Evolutionary conservation across 1,139 yeast genomes (phyloP).

Genomic region (Lodderomyces theae): DNA sequence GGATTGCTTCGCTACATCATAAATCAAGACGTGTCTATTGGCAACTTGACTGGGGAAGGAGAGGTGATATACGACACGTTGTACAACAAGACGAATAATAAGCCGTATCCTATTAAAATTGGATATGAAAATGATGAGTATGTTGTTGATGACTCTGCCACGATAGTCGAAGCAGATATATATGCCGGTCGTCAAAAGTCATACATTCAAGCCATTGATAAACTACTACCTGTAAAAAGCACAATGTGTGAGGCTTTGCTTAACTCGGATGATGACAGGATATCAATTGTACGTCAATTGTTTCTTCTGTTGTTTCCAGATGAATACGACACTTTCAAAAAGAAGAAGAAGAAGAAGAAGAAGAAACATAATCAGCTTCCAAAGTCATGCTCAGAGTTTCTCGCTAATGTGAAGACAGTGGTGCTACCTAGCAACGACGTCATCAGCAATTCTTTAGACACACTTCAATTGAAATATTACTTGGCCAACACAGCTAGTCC

Average conservation of each 20-base stretch:
- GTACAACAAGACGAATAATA: slow-evolving; percentile 18
- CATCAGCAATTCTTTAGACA: slow-evolving; percentile 25
- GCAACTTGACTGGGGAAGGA: slow-evolving; percentile 26
- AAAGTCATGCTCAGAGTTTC: slow-evolving; percentile 28
- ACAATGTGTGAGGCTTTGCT: slow-evolving; percentile 41
- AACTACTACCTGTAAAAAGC: slow-evolving; percentile 44
- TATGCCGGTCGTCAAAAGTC: slow-evolving; percentile 69
- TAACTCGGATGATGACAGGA: slow-evolving; percentile 20
- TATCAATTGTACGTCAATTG: slow-evolving; percentile 28
- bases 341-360: slow-evolving; percentile 13
- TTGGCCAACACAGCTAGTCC: slow-evolving; percentile 24
- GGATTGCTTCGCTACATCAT: slow-evolving; percentile 34
- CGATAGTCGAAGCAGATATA: slow-evolving; percentile 61
- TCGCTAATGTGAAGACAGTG: slow-evolving; percentile 28
- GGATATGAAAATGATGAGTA: slow-evolving; percentile 30
- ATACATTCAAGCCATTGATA: slow-evolving; percentile 69
- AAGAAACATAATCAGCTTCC: slow-evolving; percentile 17
- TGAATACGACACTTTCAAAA: slow-evolving; percentile 6
- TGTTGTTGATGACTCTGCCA: slow-evolving; percentile 48
- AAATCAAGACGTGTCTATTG: slow-evolving; percentile 35
- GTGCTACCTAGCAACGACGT: slow-evolving; percentile 36
- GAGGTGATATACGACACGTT: slow-evolving; percentile 33
- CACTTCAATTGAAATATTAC: slow-evolving; percentile 30
- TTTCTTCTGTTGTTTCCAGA: slow-evolving; percentile 31
- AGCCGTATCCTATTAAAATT: slow-evolving; percentile 25